Conservation (phyloP, 345 rosid species). For the Camelina laxa region DNA sequence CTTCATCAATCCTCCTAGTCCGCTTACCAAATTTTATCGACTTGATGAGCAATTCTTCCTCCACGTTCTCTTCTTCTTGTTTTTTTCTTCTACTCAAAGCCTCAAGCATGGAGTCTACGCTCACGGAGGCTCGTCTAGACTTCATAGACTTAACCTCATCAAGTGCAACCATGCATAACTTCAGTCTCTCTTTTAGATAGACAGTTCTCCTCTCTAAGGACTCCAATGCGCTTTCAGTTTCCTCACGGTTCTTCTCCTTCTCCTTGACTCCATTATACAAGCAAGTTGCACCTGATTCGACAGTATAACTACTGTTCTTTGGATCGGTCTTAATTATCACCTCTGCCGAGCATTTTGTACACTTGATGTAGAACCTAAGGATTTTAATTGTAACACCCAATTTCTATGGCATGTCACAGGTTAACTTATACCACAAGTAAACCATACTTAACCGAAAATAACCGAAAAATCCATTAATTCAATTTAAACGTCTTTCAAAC, state of each 20-base stretch:
- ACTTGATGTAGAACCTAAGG: conserved; percentile 77
- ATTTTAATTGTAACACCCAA: too few species aligned
- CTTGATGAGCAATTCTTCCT: conserved; percentile 61
- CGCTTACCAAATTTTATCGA: conserved; percentile 48
- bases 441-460: too few species aligned
- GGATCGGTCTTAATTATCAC: conserved; percentile 73
- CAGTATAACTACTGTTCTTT: conserved; percentile 59
- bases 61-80: conserved; percentile 51
- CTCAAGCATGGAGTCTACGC: conserved; percentile 81
- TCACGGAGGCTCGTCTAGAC: conserved; percentile 77
- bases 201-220: conserved; percentile 63
- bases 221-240: conserved; percentile 71
- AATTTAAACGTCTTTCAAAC: too few species aligned
- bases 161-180: conserved; percentile 72
- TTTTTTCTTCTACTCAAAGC: conserved; percentile 65
- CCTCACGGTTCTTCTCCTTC: conserved; percentile 51
- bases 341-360: conserved; percentile 78
- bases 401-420: too few species aligned
- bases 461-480: too few species aligned
- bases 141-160: conserved; percentile 81
- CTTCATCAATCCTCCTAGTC: conserved; percentile 42
- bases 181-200: conserved; percentile 85
- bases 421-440: too few species aligned
- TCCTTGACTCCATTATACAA: conserved; percentile 47
- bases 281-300: conserved; percentile 69